Evolutionary conservation across 164 flowering plant genomes (phyloP).

Genomic region (Nymphaea thermarum): DNA sequence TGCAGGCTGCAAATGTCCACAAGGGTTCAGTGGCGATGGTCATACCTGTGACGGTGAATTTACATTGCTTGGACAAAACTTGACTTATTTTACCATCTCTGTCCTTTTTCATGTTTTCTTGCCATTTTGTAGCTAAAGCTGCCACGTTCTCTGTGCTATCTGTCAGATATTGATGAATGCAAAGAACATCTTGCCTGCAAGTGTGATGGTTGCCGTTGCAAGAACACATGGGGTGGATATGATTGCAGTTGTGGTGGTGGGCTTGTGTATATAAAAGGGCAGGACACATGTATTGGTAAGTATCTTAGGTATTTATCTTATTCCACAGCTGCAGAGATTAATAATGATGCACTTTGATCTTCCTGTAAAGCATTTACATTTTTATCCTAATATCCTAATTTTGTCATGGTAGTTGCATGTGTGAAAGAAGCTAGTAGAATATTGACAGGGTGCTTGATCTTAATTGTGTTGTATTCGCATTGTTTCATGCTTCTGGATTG

Average conservation of each 20-base stretch:
- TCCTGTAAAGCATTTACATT: too few species aligned
- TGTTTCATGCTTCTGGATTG: too few species aligned
- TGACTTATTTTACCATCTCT: not conserved
- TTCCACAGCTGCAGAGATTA: too few species aligned
- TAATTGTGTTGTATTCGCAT: too few species aligned
- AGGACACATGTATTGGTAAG: slow-evolving; percentile 89
- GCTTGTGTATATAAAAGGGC: slow-evolving; percentile 57
- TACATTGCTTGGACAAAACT: not conserved
- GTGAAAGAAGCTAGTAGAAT: too few species aligned
- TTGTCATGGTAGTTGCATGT: too few species aligned
- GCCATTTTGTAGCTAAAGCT: not conserved
- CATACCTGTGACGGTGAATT: slow-evolving; percentile 60
- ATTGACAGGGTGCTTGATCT: too few species aligned
- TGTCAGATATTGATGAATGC: slow-evolving; percentile 75
- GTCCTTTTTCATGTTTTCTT: not conserved
- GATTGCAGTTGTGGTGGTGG: slow-evolving; percentile 70
- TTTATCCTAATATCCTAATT: too few species aligned
- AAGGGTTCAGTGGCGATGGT: slow-evolving; percentile 77
- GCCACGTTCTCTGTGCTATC: not conserved
- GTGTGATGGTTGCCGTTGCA: slow-evolving; percentile 78
- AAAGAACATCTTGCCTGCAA: slow-evolving; percentile 60
- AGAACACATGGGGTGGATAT: slow-evolving; percentile 76
- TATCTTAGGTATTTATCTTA: too few species aligned
- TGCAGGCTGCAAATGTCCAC: slow-evolving; percentile 66
- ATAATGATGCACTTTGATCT: too few species aligned